Evolutionary conservation across 805 yeast species (phyloP).

Genomic region (Teunomyces cretensis): DNA sequence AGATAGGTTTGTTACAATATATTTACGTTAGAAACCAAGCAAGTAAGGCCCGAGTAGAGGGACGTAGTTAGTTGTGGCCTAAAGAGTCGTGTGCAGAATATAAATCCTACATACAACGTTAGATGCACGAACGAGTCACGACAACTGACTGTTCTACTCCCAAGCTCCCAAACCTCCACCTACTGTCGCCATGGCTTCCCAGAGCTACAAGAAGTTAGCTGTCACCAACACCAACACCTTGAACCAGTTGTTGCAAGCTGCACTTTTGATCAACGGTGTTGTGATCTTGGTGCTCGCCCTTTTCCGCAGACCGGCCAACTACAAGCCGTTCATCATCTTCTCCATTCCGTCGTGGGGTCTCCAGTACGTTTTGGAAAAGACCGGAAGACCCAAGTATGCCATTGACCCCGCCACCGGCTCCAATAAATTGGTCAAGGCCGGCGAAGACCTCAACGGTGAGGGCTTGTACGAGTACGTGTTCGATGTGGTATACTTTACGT

Average conservation of each 20-base stretch:
- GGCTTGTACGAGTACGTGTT: conserved; percentile 75
- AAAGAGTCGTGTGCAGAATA: background rate
- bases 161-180: background rate
- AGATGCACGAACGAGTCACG: too few species aligned
- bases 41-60: too few species aligned
- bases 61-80: too few species aligned
- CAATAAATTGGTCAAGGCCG: conserved; percentile 47
- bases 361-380: conserved; percentile 53
- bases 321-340: conserved; percentile 37
- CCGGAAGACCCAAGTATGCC: conserved; percentile 59
- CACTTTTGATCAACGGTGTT: conserved; percentile 38
- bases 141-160: too few species aligned
- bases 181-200: conserved; percentile 50
- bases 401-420: conserved; percentile 31
- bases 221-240: conserved; percentile 36
- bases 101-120: too few species aligned
- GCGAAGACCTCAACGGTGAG: conserved; percentile 57
- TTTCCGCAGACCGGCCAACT: conserved; percentile 44
- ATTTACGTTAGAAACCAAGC: too few species aligned
- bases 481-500: conserved; percentile 66
- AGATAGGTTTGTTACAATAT: too few species aligned
- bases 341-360: conserved; percentile 41
- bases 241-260: conserved; percentile 35
- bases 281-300: conserved; percentile 32
- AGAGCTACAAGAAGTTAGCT: conserved; percentile 55